Percentiles rank a stretch among this genome's conserved stretches.
phyloP scores from a whole-genome alignment of 768 basidiomycete genomes.

The Tylopilus felleus region DNA sequence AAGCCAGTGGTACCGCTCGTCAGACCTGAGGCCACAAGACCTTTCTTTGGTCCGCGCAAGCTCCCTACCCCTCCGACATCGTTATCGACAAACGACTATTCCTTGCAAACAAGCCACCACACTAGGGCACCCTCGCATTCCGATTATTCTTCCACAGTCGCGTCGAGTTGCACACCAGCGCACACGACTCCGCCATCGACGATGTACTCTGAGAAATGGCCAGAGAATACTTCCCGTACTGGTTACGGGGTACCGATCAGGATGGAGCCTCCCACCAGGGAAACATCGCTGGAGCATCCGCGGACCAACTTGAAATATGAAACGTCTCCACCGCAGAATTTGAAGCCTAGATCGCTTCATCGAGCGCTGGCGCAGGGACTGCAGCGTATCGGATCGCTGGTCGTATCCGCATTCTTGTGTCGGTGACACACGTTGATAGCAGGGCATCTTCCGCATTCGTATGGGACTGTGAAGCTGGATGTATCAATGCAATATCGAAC shows the following conservation, averaged over 20 bases:
- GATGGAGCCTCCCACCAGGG: slow-evolving; percentile 21
- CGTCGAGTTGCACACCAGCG: slow-evolving; percentile 28
- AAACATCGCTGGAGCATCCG: slow-evolving; percentile 22
- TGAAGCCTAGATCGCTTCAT: slow-evolving; percentile 25
- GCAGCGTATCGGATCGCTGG: slow-evolving; percentile 28
- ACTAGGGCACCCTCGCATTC: slow-evolving; percentile 19
- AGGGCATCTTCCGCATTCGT: slow-evolving; percentile 7
- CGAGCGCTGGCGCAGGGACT: slow-evolving; percentile 23
- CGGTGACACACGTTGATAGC: slow-evolving; percentile 21
- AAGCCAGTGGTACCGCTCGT: slow-evolving; percentile 10
- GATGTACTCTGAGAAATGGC: slow-evolving; percentile 31
- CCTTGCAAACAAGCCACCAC: slow-evolving; percentile 8
- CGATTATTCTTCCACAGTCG: slow-evolving; percentile 24
- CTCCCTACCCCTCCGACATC: slow-evolving; percentile 32
- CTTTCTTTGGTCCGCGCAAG: slow-evolving; percentile 27
- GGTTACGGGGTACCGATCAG: slow-evolving; percentile 22
- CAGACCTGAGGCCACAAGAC: slow-evolving; percentile 20
- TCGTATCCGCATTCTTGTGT: slow-evolving; percentile 30
- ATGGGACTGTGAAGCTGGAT: slow-evolving; percentile 27
- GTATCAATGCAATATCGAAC: slow-evolving; percentile 22
- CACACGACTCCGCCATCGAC: slow-evolving; percentile 29
- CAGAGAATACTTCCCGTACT: slow-evolving; percentile 23
- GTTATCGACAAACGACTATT: slow-evolving; percentile 24
- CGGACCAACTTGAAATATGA: slow-evolving; percentile 19
- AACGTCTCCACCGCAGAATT: slow-evolving; percentile 15